Evolutionary conservation across 2,329 filamentous ascomycete genomes (phyloP).

Genomic region (Alternaria sp.): DNA sequence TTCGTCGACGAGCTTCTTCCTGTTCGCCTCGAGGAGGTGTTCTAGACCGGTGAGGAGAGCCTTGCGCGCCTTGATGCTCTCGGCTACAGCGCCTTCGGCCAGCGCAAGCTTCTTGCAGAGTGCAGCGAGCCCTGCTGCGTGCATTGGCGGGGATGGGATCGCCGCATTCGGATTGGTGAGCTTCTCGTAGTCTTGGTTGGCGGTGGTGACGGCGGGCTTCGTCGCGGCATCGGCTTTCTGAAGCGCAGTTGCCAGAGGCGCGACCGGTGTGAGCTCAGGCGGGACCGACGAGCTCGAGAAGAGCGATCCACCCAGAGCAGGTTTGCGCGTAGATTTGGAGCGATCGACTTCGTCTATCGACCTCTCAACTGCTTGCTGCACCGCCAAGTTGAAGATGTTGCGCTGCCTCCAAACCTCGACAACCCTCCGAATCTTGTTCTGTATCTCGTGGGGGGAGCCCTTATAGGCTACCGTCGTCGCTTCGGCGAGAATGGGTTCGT

Average conservation of each 20-base stretch:
- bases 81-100: constrained; percentile 86
- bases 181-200: constrained; percentile 84
- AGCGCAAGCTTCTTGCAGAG: constrained; percentile 88
- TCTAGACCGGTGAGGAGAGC: constrained; percentile 81
- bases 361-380: constrained; percentile 81
- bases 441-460: constrained; percentile 79
- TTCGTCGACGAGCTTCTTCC: constrained; percentile 71
- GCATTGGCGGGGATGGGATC: constrained; percentile 82
- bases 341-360: constrained; percentile 72
- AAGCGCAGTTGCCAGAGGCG: constrained; percentile 74
- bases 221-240: constrained; percentile 74
- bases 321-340: constrained; percentile 60
- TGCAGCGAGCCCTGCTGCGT: constrained; percentile 86
- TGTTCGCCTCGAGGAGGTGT: constrained; percentile 78
- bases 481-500: constrained; percentile 89
- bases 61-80: constrained; percentile 84
- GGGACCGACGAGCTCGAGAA: constrained; percentile 72
- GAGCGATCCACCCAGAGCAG: constrained; percentile 70
- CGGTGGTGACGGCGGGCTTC: constrained; percentile 70
- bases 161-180: constrained; percentile 73
- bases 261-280: constrained; percentile 76
- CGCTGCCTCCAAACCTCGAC: constrained; percentile 94
- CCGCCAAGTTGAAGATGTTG: constrained; percentile 78
- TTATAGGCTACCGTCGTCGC: constrained; percentile 91
- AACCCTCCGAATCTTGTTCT: constrained; percentile 84